These are phyloP conservation scores for Sclerotinia nivalis DNA, from an alignment of 2,329 filamentous ascomycete genomes.

Conservation along the genomic window DNA sequence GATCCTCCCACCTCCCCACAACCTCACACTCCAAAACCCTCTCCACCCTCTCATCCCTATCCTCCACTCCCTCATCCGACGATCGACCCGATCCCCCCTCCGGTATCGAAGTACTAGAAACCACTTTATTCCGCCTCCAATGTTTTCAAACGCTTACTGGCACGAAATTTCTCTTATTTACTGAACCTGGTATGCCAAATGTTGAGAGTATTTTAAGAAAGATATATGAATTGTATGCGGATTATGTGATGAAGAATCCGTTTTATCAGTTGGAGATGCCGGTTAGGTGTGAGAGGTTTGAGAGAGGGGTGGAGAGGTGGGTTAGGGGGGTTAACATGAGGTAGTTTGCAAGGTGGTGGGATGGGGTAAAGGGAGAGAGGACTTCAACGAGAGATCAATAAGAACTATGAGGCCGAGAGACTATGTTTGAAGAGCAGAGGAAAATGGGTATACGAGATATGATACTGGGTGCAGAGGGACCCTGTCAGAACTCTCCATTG, in stretches of 20 bases:
- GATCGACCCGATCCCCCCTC: slow-evolving; percentile 63
- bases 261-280: slow-evolving; percentile 99
- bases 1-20: slow-evolving; percentile 24
- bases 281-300: slow-evolving; percentile 91
- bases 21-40: slow-evolving; percentile 71
- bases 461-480: neutral
- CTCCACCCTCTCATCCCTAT: slow-evolving; percentile 53
- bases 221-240: slow-evolving; percentile 92
- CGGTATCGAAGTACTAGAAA: slow-evolving; percentile 90
- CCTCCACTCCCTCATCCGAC: slow-evolving; percentile 51
- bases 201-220: slow-evolving; percentile 79
- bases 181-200: slow-evolving; percentile 71
- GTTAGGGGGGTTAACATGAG: slow-evolving; percentile 67
- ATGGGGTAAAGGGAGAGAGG: neutral
- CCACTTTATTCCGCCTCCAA: slow-evolving; percentile 89
- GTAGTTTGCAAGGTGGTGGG: neutral
- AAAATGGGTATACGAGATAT: neutral
- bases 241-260: slow-evolving; percentile 99
- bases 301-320: slow-evolving; percentile 79
- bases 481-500: neutral
- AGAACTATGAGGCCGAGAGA: neutral
- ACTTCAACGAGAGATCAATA: neutral
- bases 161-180: slow-evolving; percentile 94
- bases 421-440: neutral
- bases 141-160: slow-evolving; percentile 96